Evolutionary conservation across 306 rosid species (phyloP).

Genomic region (Prunus mongolica): DNA sequence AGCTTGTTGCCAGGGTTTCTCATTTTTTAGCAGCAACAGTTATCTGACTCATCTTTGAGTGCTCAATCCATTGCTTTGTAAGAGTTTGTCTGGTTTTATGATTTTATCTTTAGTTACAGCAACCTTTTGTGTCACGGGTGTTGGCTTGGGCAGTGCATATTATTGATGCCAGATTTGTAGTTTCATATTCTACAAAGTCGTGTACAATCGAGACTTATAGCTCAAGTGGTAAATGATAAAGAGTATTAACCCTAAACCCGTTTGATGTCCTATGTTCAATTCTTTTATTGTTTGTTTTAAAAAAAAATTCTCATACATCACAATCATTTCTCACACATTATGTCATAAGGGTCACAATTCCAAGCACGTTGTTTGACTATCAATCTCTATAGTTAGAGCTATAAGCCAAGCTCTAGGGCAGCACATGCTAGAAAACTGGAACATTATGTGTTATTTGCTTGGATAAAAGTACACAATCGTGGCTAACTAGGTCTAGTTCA

Average conservation of each 20-base stretch:
- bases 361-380: neutral
- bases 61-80: neutral
- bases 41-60: neutral
- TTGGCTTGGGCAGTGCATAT: neutral
- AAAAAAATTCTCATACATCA: too few species aligned
- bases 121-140: neutral
- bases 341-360: neutral
- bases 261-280: too few species aligned
- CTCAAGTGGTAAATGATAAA: too few species aligned
- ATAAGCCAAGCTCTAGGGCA: neutral
- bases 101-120: neutral
- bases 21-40: neutral
- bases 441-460: neutral
- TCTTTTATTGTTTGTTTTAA: too few species aligned
- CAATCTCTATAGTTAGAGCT: neutral
- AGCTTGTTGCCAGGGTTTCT: neutral
- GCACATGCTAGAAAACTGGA: neutral
- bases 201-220: too few species aligned
- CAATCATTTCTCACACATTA: too few species aligned
- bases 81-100: neutral
- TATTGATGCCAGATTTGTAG: too few species aligned
- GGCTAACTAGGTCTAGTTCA: too few species aligned
- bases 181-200: too few species aligned
- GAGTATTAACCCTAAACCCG: neutral
- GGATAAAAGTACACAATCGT: neutral